phyloP scores from a whole-genome alignment of 257 asterid genomes.

The Galeopsis tetrahit region DNA sequence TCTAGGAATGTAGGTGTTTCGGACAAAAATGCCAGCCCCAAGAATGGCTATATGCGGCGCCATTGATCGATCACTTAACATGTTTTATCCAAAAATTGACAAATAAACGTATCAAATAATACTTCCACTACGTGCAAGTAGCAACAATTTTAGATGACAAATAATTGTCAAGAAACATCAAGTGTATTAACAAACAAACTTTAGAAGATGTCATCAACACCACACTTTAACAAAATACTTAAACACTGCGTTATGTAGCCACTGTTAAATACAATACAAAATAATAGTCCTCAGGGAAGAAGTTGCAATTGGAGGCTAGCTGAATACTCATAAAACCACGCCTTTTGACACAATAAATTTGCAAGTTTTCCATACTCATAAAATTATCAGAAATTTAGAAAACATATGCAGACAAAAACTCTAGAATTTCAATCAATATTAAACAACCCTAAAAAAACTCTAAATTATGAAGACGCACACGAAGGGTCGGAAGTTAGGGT shows the following conservation, averaged over 20 bases:
- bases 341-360: constrained; percentile 2
- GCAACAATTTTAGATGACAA: constrained; percentile 23
- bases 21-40: constrained; percentile 91
- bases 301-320: not conserved
- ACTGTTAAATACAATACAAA: not conserved
- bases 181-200: constrained; percentile 16
- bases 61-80: constrained; percentile 35
- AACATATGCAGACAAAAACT: too few species aligned
- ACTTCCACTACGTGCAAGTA: constrained; percentile 84
- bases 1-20: constrained; percentile 79
- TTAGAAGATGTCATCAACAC: constrained; percentile 7
- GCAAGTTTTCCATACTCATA: not conserved
- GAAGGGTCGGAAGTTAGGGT: too few species aligned
- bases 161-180: not conserved
- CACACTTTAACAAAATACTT: constrained; percentile 8
- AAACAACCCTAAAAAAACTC: too few species aligned
- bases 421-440: too few species aligned
- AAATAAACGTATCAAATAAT: too few species aligned
- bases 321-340: not conserved
- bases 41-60: constrained; percentile 79
- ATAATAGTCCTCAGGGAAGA: too few species aligned
- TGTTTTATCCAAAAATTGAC: not conserved
- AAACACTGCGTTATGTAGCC: not conserved
- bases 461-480: too few species aligned
- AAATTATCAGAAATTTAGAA: too few species aligned